Evolutionary conservation across 1,284 basidiomycete species (phyloP).

Genomic region (Ustilago xerochloae): DNA sequence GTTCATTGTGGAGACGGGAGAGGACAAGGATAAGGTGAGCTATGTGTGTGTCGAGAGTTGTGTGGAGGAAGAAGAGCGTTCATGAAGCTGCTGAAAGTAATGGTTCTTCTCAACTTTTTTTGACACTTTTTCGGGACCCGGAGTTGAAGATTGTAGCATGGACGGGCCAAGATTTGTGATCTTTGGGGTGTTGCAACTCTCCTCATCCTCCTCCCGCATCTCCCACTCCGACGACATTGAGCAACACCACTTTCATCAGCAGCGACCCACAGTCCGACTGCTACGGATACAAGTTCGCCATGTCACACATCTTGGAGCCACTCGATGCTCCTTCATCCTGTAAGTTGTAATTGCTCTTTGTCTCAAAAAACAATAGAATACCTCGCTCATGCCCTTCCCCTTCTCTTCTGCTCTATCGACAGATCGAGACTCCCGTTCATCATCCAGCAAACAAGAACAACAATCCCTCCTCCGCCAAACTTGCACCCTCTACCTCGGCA

Average conservation of each 20-base stretch:
- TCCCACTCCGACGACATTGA: not conserved
- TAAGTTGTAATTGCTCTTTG: slow-evolving; percentile 75
- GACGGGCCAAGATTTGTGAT: slow-evolving; percentile 4
- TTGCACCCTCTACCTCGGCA: slow-evolving; percentile 78
- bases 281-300: slow-evolving; percentile 66
- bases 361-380: no score
- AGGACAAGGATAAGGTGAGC: not conserved
- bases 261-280: not conserved
- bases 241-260: not conserved
- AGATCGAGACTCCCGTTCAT: slow-evolving; percentile 69
- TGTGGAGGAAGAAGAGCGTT: not conserved
- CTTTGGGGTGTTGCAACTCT: not conserved
- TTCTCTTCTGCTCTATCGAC: not conserved
- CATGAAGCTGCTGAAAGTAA: no score
- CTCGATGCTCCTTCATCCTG: slow-evolving; percentile 95
- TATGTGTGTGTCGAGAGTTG: not conserved
- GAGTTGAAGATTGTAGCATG: not conserved
- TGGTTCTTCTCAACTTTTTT: slow-evolving; percentile 1
- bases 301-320: slow-evolving; percentile 86
- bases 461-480: slow-evolving; percentile 71
- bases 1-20: not conserved
- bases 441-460: slow-evolving; percentile 67
- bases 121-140: slow-evolving; percentile 2
- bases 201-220: not conserved
- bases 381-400: not conserved